Base-by-base conservation (phyloP, 371 early-diverging fungal species). In the Mortierella sp. region DNA sequence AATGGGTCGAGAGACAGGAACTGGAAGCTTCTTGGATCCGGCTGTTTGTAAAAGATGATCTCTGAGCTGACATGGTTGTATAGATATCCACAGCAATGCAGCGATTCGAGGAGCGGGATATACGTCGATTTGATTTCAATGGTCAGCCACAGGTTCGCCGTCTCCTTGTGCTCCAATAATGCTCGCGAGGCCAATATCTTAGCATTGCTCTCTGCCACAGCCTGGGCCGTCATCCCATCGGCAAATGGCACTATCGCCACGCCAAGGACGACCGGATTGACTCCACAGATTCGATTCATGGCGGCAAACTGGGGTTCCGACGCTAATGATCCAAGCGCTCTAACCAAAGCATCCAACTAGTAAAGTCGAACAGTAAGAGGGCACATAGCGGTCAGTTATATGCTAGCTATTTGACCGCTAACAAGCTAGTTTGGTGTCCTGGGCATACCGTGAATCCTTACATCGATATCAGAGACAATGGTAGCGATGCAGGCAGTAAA, bases 1-100 rank as follows among this genome's bases (percentile, higher is more conserved):
- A 96, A 83, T 3, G 95, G 94, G 55, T 94, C 90, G 2, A 95
- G 85, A 21, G 95, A 93, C 28, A 94, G 88, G 80, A 94, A 95
- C 77, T 95, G 96, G 28, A 94, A 88, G 51, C 90, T 85, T 40
- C 90, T 87, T 13, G 93, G 91, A 74, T 94, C 92, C 0, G 94
- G 94, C 44, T 91, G 93, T 43, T 91, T 88, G 80, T 92, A 95
- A 82, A 93, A 92, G 37, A 95, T 91, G 21, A 94, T 88, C 54
- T 89, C 89, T 14, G 88, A 86, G 73, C 89, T 88, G 59, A 89
- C 75, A 64, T 86, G 74, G 67, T 67, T 81, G 72, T 88, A 89
- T 10, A 83, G 81, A 72, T 76, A 87, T 14, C 89, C 89, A 74
- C 88, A 88, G 59, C 89, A 87, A 67, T 89, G 82, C 37, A 89